Percentiles rank a stretch among this genome's conserved stretches.
These are phyloP conservation scores for Fusarium stilboides DNA, from an alignment of 2,329 filamentous ascomycete species.

Conservation along the genomic window DNA sequence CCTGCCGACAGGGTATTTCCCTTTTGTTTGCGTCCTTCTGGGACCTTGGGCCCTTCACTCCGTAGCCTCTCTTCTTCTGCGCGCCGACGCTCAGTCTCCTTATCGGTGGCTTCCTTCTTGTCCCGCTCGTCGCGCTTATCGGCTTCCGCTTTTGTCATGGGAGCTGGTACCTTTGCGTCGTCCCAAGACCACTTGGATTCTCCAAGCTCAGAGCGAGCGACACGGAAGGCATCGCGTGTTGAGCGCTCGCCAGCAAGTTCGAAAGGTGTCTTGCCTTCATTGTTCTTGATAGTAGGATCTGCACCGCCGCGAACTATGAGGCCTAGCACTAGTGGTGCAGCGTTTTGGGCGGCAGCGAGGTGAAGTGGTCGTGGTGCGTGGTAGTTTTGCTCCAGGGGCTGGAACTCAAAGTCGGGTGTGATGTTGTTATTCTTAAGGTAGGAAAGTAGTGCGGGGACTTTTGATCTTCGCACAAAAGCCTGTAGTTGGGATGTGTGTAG, in stretches of 20 bases:
- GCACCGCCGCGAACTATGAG: constrained; percentile 82
- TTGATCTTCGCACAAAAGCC: constrained; percentile 88
- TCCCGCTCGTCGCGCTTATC: constrained; percentile 80
- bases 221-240: constrained; percentile 91
- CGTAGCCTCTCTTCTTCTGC: constrained; percentile 81
- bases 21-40: constrained; percentile 64
- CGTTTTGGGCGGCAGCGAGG: constrained; percentile 86
- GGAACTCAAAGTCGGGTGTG: constrained; percentile 80
- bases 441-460: constrained; percentile 86
- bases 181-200: constrained; percentile 86
- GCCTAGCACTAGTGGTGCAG: constrained; percentile 81
- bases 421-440: constrained; percentile 86
- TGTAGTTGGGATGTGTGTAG: constrained; percentile 93
- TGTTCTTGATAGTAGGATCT: constrained; percentile 79
- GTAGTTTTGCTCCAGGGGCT: constrained; percentile 79
- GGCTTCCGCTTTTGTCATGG: constrained; percentile 79
- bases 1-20: constrained; percentile 67
- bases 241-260: constrained; percentile 88
- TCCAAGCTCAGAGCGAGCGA: constrained; percentile 86
- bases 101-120: constrained; percentile 75
- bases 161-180: constrained; percentile 77
- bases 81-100: constrained; percentile 79
- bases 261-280: constrained; percentile 87
- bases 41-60: constrained; percentile 73
- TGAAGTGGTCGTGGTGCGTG: constrained; percentile 90